phyloP scores from a whole-genome alignment of 306 rosid genomes.

The Acacia crassicarpa region DNA sequence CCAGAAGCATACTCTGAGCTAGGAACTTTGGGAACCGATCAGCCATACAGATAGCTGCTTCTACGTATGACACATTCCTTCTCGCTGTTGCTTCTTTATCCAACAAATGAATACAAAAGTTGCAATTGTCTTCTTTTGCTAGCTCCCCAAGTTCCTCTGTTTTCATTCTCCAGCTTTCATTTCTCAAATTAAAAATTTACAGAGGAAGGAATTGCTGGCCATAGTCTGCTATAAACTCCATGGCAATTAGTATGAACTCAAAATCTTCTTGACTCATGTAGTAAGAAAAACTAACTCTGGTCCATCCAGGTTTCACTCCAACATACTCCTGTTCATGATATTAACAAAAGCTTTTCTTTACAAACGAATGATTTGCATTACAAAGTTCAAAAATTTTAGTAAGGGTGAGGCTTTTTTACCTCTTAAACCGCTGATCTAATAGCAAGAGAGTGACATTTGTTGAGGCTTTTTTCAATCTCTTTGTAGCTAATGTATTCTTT shows the following conservation, averaged over 20 bases:
- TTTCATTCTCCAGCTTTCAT: conserved; percentile 66
- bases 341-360: neutral
- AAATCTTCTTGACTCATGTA: conserved; percentile 73
- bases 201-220: conserved; percentile 78
- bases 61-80: conserved; percentile 40
- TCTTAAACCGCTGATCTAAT: conserved; percentile 61
- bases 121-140: conserved; percentile 34
- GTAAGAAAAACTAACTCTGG: conserved; percentile 86
- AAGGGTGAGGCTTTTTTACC: conserved; percentile 38
- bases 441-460: conserved; percentile 46
- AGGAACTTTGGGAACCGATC: conserved; percentile 63
- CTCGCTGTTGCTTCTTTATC: conserved; percentile 4
- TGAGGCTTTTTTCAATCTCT: conserved; percentile 57
- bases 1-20: conserved; percentile 42
- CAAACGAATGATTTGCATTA: neutral
- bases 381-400: neutral
- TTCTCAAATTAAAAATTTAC: conserved; percentile 60
- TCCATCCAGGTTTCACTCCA: conserved; percentile 92
- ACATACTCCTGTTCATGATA: conserved; percentile 52
- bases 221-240: conserved; percentile 74
- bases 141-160: conserved; percentile 44
- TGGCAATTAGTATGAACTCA: conserved; percentile 67
- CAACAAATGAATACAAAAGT: conserved; percentile 9
- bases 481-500: conserved; percentile 62
- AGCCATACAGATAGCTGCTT: conserved; percentile 52